Base-by-base conservation (phyloP, 164 flowering plant genomes). In the Amborella trichopoda region DNA sequence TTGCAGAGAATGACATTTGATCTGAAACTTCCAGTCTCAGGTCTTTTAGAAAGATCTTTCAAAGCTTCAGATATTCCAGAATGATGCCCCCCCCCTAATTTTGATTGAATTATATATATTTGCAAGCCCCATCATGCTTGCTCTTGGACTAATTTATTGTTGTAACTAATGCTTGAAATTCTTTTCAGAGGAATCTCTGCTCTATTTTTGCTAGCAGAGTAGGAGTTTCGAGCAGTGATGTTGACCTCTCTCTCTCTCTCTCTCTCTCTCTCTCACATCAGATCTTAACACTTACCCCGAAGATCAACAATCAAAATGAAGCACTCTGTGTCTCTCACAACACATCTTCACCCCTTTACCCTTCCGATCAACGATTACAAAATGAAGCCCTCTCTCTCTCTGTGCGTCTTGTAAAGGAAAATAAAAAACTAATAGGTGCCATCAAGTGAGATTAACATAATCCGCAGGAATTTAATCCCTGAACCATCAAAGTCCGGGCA, bases 1-100 rank as follows among this genome's bases (percentile, higher is more conserved):
- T 62, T 91, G 33, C 90, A 75, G 48, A 71, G 59, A 50, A 2
- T 91, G 65, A 78, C 90, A 13, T 55, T 59, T 30, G 78, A 78
- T 46, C 42, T 86, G 63, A 78, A 86, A 50, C 36, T 83, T 23
- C 53, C 87, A 0, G 34, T 71, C n/a, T 42, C 84, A 1, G 64
- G 56, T 9, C 76, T 86, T 26, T 26, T 83, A 4, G 74, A 68
- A 45, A 66, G 65, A 66, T 60, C 76, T n/a, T 77, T 73, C 58
- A 71, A 34, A 38, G 69, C 69, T 27, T 63, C 67, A 14, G 85
- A 82, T 13, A 19, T 51, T 17, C 22, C 53, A 27, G 22, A 44
- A 11, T 25, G 12, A 38, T n/a, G 4, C 16, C 23, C 9, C 26
- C 28, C 11, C 23, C 18, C 19, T 44, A 26, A 27, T 25, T 33